Evolutionary conservation across 257 asterid genomes (phyloP).

Genomic region (Prunella vulgaris): DNA sequence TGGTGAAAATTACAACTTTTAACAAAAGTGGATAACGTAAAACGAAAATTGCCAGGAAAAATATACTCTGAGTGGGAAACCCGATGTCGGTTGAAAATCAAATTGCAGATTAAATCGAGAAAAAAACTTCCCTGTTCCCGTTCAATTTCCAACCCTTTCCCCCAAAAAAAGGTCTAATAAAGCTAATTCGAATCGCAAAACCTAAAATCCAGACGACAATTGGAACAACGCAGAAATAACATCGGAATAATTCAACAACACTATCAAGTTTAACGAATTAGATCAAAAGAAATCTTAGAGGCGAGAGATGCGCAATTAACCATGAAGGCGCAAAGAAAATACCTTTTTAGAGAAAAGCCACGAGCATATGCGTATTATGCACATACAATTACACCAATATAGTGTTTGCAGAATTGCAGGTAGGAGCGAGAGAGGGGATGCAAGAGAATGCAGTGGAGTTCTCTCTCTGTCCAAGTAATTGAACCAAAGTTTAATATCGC

Average conservation of each 20-base stretch:
- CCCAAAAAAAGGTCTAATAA: background rate
- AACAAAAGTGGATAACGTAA: background rate
- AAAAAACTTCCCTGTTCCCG: background rate
- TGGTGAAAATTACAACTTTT: background rate
- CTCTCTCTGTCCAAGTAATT: background rate
- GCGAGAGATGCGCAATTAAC: background rate
- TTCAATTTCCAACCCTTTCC: background rate
- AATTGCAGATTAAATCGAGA: constrained; percentile 5
- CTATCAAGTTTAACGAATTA: background rate
- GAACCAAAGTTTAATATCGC: background rate
- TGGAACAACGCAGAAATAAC: background rate
- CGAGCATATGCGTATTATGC: background rate
- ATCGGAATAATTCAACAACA: background rate
- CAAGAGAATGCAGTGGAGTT: constrained; percentile 17
- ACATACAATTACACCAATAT: background rate
- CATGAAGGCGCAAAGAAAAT: constrained; percentile 3
- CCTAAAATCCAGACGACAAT: background rate
- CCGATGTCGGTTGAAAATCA: background rate
- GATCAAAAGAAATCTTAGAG: background rate
- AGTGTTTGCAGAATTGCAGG: background rate
- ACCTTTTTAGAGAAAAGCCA: constrained; percentile 16
- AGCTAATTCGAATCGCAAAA: background rate
- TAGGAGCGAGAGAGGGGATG: background rate
- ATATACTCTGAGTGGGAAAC: background rate
- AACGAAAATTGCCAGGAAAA: background rate